phyloP scores from a whole-genome alignment of 2,329 filamentous ascomycete species.

The Aspergillus flavus region DNA sequence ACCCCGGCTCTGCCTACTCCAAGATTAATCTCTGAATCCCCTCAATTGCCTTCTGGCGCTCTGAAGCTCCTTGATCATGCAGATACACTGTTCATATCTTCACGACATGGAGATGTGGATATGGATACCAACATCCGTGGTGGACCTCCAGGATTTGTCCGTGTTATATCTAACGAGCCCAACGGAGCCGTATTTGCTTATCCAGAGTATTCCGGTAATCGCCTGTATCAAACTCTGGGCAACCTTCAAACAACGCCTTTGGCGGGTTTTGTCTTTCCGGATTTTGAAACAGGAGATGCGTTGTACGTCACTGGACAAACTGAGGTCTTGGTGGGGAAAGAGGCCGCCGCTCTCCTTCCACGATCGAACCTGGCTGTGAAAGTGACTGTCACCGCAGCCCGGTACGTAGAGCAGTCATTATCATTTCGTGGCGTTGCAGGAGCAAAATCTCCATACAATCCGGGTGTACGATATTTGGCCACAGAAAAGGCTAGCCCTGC shows the following conservation, averaged over 20 bases:
- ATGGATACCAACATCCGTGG: constrained; percentile 89
- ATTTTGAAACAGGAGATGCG: constrained; percentile 72
- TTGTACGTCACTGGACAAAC: constrained; percentile 74
- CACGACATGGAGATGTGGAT: constrained; percentile 59
- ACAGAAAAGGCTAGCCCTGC: constrained; percentile 53
- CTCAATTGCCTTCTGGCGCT: constrained; percentile 57
- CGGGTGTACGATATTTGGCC: constrained; percentile 66
- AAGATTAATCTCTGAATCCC: constrained; percentile 50
- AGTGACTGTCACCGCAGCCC: constrained; percentile 62
- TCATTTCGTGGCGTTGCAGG: constrained; percentile 65
- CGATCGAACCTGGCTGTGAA: constrained; percentile 73
- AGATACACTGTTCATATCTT: constrained; percentile 80
- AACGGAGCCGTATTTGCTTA: constrained; percentile 62
- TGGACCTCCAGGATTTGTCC: constrained; percentile 72
- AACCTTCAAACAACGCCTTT: constrained; percentile 70
- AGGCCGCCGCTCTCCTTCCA: constrained; percentile 65
- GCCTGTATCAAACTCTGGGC: constrained; percentile 80
- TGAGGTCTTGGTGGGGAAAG: constrained; percentile 65
- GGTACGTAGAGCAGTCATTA: constrained; percentile 66
- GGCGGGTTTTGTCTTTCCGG: constrained; percentile 71
- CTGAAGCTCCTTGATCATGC: constrained; percentile 62
- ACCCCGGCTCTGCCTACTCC: constrained; percentile 58
- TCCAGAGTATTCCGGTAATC: constrained; percentile 84
- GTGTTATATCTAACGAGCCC: constrained; percentile 61
- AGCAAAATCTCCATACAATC: constrained; percentile 77